Evolutionary conservation across 176 grass and related monocot species (phyloP).

Genomic region (Oropetium thomaeum): DNA sequence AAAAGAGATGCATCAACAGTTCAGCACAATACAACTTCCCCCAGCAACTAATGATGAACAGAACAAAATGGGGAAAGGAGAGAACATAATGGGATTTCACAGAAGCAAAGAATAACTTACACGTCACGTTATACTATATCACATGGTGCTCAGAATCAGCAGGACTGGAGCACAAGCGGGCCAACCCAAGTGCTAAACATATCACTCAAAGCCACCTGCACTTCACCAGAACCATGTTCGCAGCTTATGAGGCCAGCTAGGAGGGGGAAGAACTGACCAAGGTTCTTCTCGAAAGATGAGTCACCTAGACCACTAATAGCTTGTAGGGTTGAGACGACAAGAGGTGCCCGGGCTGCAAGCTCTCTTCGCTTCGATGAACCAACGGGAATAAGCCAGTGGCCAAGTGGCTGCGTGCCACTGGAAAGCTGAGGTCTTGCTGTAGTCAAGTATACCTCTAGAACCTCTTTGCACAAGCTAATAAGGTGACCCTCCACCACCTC

Average conservation of each 20-base stretch:
- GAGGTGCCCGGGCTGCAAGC: slow-evolving; percentile 82
- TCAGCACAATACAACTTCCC: slow-evolving; percentile 22
- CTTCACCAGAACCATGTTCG: slow-evolving; percentile 91
- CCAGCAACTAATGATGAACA: slow-evolving; percentile 22
- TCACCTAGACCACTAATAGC: slow-evolving; percentile 70
- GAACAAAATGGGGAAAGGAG: slow-evolving; percentile 32
- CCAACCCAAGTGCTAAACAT: slow-evolving; percentile 86
- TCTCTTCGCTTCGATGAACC: slow-evolving; percentile 93
- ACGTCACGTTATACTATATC: slow-evolving; percentile 33
- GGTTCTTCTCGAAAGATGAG: slow-evolving; percentile 74
- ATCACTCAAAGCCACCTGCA: slow-evolving; percentile 85
- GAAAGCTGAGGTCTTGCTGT: slow-evolving; percentile 70
- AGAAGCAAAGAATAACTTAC: slow-evolving; percentile 43
- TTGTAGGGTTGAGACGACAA: slow-evolving; percentile 87
- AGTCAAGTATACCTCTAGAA: slow-evolving; percentile 82
- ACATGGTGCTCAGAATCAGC: slow-evolving; percentile 45
- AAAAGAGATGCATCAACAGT: slow-evolving; percentile 24
- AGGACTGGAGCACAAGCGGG: slow-evolving; percentile 72
- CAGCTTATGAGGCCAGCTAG: slow-evolving; percentile 83
- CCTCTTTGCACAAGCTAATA: slow-evolving; percentile 80
- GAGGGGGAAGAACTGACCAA: slow-evolving; percentile 81
- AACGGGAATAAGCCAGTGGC: slow-evolving; percentile 73
- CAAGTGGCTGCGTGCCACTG: slow-evolving; percentile 35
- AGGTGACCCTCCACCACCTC: slow-evolving; percentile 68
- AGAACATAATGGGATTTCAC: slow-evolving; percentile 5